Conservation (phyloP, 1,284 basidiomycete species). For the Xerocomus cyaneibrunnescens region DNA sequence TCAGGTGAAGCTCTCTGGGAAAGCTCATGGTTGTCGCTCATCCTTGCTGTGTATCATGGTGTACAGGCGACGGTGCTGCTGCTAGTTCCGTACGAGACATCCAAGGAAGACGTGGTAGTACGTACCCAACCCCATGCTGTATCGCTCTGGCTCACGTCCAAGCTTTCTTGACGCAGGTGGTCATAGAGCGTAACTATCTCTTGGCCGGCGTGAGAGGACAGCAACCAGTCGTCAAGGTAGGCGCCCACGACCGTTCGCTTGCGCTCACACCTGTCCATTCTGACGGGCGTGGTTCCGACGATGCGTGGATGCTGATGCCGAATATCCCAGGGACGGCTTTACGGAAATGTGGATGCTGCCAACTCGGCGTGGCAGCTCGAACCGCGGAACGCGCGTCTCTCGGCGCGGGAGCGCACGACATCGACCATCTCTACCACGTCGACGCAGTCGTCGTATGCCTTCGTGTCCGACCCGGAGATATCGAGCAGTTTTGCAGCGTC, state of each 20-base stretch:
- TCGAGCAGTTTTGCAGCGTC: slow-evolving; percentile 79
- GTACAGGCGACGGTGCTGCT: slow-evolving; percentile 73
- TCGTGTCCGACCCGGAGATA: slow-evolving; percentile 75
- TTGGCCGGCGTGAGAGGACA: slow-evolving; percentile 69
- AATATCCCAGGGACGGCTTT: slow-evolving; percentile 58
- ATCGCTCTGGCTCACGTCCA: slow-evolving; percentile 6
- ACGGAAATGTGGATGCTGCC: slow-evolving; percentile 59
- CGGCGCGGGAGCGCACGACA: slow-evolving; percentile 64
- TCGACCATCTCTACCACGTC: slow-evolving; percentile 73
- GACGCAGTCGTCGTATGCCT: slow-evolving; percentile 73
- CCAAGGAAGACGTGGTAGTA: slow-evolving; percentile 68
- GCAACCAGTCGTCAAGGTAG: slow-evolving; percentile 67
- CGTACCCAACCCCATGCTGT: slow-evolving; percentile 26
- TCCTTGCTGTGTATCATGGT: slow-evolving; percentile 22
- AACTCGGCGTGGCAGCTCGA: slow-evolving; percentile 77
- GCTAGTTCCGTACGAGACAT: slow-evolving; percentile 66
- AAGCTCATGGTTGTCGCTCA: slow-evolving; percentile 7
- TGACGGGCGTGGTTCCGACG: neutral
- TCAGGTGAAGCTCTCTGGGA: slow-evolving; percentile 46
- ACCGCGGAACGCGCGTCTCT: slow-evolving; percentile 51
- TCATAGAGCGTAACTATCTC: slow-evolving; percentile 66
- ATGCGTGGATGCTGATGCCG: neutral
- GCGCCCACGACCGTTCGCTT: slow-evolving; percentile 9
- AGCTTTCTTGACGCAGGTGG: slow-evolving; percentile 46
- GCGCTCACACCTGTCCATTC: neutral